These are phyloP conservation scores for Berkeleyomyces basicola DNA, from an alignment of 2,329 filamentous ascomycete species.

Conservation along the genomic window DNA sequence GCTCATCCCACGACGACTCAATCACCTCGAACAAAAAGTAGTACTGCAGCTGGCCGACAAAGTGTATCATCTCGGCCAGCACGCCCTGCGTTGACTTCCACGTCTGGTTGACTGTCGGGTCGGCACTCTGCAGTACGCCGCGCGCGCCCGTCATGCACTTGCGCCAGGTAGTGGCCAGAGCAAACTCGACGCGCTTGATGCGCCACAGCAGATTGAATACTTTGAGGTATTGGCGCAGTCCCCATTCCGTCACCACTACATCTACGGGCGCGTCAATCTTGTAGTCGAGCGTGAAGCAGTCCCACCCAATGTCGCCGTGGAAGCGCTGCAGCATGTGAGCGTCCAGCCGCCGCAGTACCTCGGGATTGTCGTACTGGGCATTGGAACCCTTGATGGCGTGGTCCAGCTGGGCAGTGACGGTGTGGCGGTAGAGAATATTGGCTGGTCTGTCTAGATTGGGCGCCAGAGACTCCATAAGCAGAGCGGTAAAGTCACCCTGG, in stretches of 20 bases:
- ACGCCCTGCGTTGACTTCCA: conserved; percentile 85
- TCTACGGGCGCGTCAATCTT: conserved; percentile 94
- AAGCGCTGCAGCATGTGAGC: conserved; percentile 96
- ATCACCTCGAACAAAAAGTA: conserved; percentile 99
- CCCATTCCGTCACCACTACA: conserved; percentile 92
- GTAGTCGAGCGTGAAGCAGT: conserved; percentile 97
- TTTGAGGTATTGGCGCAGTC: conserved; percentile 90
- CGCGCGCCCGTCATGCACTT: conserved; percentile 89
- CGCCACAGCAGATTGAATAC: conserved; percentile 99
- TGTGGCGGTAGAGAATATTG: conserved; percentile 93
- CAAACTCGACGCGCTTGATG: conserved; percentile 94
- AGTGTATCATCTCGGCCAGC: conserved; percentile 96
- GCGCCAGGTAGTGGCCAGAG: conserved; percentile 77
- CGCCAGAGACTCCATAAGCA: conserved; percentile 91
- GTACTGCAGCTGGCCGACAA: conserved; percentile 91
- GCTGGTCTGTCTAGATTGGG: conserved; percentile 86
- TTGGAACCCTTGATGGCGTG: conserved; percentile 95
- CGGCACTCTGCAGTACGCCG: conserved; percentile 68
- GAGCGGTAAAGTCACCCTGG: conserved; percentile 90
- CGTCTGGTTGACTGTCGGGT: conserved; percentile 50
- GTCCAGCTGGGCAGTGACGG: conserved; percentile 90
- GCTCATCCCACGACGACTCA: conserved; percentile 82
- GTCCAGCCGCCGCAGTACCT: conserved; percentile 80
- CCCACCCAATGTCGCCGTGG: conserved; percentile 96
- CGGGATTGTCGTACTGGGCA: conserved; percentile 83